A percentile compares a stretch with the other conserved stretches of the same genome.
phyloP scores from a whole-genome alignment of 805 yeast genomes.

The Metschnikowia arizonensis region DNA sequence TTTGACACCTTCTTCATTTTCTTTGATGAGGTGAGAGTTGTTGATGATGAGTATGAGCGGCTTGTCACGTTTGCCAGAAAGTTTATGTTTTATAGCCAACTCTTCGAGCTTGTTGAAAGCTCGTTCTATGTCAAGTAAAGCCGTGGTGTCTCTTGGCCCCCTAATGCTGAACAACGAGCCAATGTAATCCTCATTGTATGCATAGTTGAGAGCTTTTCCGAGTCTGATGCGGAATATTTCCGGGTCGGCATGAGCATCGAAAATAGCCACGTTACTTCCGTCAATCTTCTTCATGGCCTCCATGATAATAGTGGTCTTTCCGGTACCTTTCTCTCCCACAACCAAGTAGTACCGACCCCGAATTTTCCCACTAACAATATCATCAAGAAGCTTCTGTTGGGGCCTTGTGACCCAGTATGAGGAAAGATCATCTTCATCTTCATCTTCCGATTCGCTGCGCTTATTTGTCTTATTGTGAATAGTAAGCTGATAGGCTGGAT shows the following conservation, averaged over 20 bases:
- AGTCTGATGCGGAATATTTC: constrained; percentile 74
- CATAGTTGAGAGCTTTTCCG: constrained; percentile 71
- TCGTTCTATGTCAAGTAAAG: constrained; percentile 74
- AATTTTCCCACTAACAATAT: constrained; percentile 58
- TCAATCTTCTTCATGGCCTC: constrained; percentile 63
- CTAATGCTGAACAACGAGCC: constrained; percentile 76
- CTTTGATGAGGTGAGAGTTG: constrained; percentile 68
- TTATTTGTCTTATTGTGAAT: constrained; percentile 45
- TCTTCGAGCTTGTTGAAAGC: constrained; percentile 74
- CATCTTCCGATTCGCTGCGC: constrained; percentile 13
- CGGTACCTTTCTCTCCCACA: constrained; percentile 85
- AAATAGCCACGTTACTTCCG: constrained; percentile 61
- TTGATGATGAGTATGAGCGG: constrained; percentile 72
- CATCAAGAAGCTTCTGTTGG: constrained; percentile 62
- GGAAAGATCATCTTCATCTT: constrained; percentile 25
- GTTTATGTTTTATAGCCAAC: constrained; percentile 53
- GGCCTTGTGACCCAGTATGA: constrained; percentile 63
- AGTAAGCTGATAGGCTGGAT: constrained; percentile 57
- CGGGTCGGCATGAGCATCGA: constrained; percentile 84
- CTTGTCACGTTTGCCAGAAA: constrained; percentile 31
- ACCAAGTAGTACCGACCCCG: constrained; percentile 66
- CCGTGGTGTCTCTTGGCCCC: constrained; percentile 84
- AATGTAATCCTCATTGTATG: constrained; percentile 74
- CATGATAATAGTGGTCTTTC: constrained; percentile 70
- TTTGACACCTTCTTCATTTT: constrained; percentile 69